phyloP scores from a whole-genome alignment of 805 yeast species.

The Candida boleticola region DNA sequence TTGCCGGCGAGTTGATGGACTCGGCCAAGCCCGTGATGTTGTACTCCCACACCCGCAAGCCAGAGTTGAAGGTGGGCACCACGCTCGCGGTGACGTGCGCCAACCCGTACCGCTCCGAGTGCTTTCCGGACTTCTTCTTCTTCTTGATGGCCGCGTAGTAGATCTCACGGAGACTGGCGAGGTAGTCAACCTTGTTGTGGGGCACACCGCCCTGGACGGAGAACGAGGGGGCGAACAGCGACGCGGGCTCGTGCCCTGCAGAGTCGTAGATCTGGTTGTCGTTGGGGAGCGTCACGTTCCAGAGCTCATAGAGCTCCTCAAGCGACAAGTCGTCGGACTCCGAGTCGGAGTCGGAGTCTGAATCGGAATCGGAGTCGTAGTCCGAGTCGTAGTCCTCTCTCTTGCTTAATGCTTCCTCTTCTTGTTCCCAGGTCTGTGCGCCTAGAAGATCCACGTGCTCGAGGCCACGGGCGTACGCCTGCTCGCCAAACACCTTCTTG shows the following conservation, averaged over 20 bases:
- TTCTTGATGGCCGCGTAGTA: constrained; percentile 52
- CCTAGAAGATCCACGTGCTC: not conserved
- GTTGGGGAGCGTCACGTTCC: constrained; percentile 15
- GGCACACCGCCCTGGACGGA: constrained; percentile 64
- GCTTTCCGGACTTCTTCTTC: constrained; percentile 37
- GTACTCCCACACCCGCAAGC: constrained; percentile 83
- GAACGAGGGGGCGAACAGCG: constrained; percentile 24
- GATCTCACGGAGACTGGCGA: constrained; percentile 54
- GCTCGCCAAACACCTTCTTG: constrained; percentile 10
- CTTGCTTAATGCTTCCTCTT: constrained; percentile 4
- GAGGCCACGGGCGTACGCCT: constrained; percentile 1
- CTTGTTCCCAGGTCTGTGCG: too few species aligned
- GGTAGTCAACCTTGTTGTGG: constrained; percentile 59
- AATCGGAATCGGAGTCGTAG: not conserved
- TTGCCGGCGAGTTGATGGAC: constrained; percentile 5
- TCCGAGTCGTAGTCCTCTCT: not conserved
- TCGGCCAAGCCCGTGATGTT: constrained; percentile 57
- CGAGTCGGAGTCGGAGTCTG: not conserved
- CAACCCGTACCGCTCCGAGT: constrained; percentile 62
- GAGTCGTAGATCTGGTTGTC: constrained; percentile 10
- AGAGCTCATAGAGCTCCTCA: constrained; percentile 15
- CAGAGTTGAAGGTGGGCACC: constrained; percentile 84
- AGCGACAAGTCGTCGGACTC: not conserved
- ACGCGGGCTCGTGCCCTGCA: constrained; percentile 15
- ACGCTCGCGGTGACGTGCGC: constrained; percentile 72